Evolutionary conservation across 1,284 basidiomycete species (phyloP), one percentile per base, ranked within the genome.

Genomic region (Megacollybia platyphylla): DNA sequence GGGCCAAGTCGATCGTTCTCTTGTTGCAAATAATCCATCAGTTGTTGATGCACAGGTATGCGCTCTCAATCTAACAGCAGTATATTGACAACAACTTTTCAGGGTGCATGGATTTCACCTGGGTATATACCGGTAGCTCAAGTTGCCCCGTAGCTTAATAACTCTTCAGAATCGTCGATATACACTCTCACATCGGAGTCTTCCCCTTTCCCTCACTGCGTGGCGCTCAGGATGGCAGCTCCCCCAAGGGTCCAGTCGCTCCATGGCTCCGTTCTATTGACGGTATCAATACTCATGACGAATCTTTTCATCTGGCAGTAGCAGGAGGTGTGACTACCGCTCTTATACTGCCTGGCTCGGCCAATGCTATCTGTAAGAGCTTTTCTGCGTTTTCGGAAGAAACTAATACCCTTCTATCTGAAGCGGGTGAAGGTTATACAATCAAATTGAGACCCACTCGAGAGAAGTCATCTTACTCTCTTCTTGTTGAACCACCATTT

Each of bases 101-200:
- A 62, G n/a, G 77, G 77, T 1, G 66, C 66, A n/a, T 82, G 79
- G 79, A 65, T 82, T 7, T 75, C 79, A 2, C 78, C 78, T 41
- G 76, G 79, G 6, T 75, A 81, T 5, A 18, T 15, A 10, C 10
- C 20, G 11, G n/a, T 37, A 37, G 11, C 20, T 24, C 18, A 34
- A 9, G 9, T 6, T 11, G 10, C 31, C 4, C 31, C 15, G 15
- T 34, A 15, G 36, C 36, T 37, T 5, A 37, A 11, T 5, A 37
- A 37, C 10, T 20, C 3, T 24, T 24, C 36, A 17, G 31, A 34
- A 15, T 24, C 41, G 72, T 87, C 31, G 82, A 87, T 53, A 62
- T 87, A 48, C 85, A 90, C 57, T 83, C 81, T 4, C 87, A 90
- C 52, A 55, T 87, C 15, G 86, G 83, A 3, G 69, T 37, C 4